Percentiles rank a stretch among this genome's conserved stretches.
These are phyloP conservation scores for Kwoniella sp. DNA, from an alignment of 768 basidiomycete genomes.

Conservation along the genomic window DNA sequence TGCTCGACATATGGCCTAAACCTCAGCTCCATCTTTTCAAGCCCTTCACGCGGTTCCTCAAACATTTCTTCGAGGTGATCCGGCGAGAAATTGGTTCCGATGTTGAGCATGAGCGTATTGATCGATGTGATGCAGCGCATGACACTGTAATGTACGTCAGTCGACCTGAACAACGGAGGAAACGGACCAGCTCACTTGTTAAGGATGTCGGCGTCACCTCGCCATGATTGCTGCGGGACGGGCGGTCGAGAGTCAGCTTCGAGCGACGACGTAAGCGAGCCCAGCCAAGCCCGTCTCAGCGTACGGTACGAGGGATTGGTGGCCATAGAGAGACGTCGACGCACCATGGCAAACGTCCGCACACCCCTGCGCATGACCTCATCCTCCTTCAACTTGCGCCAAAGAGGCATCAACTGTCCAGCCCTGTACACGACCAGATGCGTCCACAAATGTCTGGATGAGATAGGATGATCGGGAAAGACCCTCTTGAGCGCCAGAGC, in stretches of 20 bases:
- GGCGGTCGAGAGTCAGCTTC: background rate
- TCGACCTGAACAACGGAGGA: too few relatives aligned
- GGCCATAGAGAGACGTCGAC: too few relatives aligned
- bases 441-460: conserved; percentile 60
- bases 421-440: conserved; percentile 56
- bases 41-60: conserved; percentile 53
- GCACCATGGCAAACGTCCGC: conserved; percentile 19
- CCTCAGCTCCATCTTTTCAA: conserved; percentile 61
- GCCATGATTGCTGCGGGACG: conserved; percentile 60
- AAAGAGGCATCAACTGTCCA: conserved; percentile 59
- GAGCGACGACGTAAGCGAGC: too few relatives aligned
- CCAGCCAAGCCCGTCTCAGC: too few relatives aligned
- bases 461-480: conserved; percentile 61
- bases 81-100: conserved; percentile 76
- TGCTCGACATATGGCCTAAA: conserved; percentile 77
- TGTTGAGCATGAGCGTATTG: conserved; percentile 56
- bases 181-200: conserved; percentile 53
- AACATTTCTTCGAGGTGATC: conserved; percentile 75
- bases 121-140: conserved; percentile 58
- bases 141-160: too few relatives aligned
- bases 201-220: conserved; percentile 68
- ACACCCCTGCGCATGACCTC: conserved; percentile 16
- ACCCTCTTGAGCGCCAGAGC: conserved; percentile 62
- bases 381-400: conserved; percentile 56
- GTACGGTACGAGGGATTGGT: too few relatives aligned